Conservation (phyloP, 2,329 filamentous ascomycete genomes). For the Trichoderma brevicompactum region DNA sequence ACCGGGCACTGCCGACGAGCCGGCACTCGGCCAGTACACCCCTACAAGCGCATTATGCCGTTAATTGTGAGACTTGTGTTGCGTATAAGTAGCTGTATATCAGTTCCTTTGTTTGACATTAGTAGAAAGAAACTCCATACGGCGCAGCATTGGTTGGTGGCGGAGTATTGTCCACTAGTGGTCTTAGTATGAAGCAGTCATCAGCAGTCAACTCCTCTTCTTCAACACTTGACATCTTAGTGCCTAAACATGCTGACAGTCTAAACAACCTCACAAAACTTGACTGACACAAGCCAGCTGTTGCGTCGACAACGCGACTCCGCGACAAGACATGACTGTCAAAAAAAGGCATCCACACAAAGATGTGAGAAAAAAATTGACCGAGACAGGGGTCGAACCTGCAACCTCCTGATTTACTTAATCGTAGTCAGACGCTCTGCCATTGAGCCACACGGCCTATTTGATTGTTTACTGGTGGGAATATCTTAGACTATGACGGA, state of each 20-base stretch:
- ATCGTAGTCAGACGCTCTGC: slow-evolving; percentile 30
- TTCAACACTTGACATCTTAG: neutral
- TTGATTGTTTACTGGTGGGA: neutral
- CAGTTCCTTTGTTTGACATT: too few species aligned
- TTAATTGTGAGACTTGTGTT: neutral
- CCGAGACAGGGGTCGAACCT: slow-evolving; percentile 29
- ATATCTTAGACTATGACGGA: slow-evolving; percentile 3
- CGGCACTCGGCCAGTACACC: neutral
- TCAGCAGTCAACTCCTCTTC: neutral
- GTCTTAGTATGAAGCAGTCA: too few species aligned
- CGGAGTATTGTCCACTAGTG: too few species aligned
- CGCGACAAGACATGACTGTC: neutral
- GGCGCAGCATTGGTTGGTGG: neutral
- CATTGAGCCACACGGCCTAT: slow-evolving; percentile 29
- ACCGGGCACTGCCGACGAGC: neutral
- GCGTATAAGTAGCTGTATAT: neutral
- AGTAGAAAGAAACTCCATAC: neutral
- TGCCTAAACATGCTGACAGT: too few species aligned
- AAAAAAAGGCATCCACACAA: neutral
- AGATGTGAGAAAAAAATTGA: slow-evolving; percentile 4
- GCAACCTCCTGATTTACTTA: slow-evolving; percentile 28
- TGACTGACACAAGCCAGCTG: too few species aligned
- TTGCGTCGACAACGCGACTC: neutral
- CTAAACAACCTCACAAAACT: too few species aligned
- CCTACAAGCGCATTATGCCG: too few species aligned